Percentiles rank a stretch among this genome's conserved stretches.
These are phyloP conservation scores for Ramaria sp. DNA, from an alignment of 768 basidiomycete species.

Conservation along the genomic window DNA sequence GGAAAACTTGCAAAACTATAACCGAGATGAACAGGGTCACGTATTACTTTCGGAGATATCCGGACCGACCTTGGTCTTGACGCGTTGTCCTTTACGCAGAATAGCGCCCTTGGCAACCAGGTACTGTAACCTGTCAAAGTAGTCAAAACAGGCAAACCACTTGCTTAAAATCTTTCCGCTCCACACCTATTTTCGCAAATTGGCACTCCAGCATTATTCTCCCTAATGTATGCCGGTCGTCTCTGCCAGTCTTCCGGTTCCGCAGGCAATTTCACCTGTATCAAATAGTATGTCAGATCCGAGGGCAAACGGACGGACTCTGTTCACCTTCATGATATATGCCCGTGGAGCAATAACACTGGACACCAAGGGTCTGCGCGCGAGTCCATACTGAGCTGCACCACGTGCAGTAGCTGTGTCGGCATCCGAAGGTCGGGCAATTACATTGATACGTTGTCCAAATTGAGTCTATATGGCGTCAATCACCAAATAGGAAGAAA, in stretches of 20 bases:
- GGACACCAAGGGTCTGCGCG: slow-evolving; percentile 64
- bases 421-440: slow-evolving; percentile 75
- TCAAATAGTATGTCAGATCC: background rate
- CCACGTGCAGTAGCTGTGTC: slow-evolving; percentile 85
- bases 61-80: slow-evolving; percentile 43
- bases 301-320: background rate
- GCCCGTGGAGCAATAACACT: slow-evolving; percentile 73
- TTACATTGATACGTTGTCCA: slow-evolving; percentile 51
- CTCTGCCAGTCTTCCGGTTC: slow-evolving; percentile 76
- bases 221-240: slow-evolving; percentile 74
- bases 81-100: slow-evolving; percentile 41
- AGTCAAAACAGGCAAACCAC: background rate
- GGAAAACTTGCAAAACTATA: slow-evolving; percentile 44
- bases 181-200: slow-evolving; percentile 77
- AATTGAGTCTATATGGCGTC: slow-evolving; percentile 45
- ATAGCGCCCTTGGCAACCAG: slow-evolving; percentile 63
- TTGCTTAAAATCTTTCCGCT: slow-evolving; percentile 12
- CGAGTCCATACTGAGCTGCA: slow-evolving; percentile 80
- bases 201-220: slow-evolving; percentile 62
- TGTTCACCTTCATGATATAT: slow-evolving; percentile 73
- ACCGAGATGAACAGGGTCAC: background rate
- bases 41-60: background rate
- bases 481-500: slow-evolving; percentile 2
- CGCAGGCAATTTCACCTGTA: slow-evolving; percentile 77
- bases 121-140: slow-evolving; percentile 56